Evolutionary conservation across 2,329 filamentous ascomycete genomes (phyloP), one percentile per base, ranked within the genome.

Genomic region (Tolypocladium album): DNA sequence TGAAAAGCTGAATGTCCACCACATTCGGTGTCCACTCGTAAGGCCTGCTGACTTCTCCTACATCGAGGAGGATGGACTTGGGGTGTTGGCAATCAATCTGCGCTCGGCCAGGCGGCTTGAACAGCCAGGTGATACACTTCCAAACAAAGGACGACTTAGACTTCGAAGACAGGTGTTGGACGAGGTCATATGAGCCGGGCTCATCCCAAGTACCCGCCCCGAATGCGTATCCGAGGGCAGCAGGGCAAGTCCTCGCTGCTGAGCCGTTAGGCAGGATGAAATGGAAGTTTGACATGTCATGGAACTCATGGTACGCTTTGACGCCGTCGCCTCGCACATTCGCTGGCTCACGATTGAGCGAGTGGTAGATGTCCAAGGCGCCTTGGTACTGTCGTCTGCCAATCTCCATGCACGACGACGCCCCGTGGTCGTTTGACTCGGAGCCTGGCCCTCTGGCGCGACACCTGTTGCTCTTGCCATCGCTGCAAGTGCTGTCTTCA

Each of bases 21-120:
- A 96, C 89, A 67, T 96, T 96, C 4, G 92, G 89, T 0, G 86
- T 84, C 92, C 92, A 97, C 3, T 83, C 79, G 70, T 97, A 97
- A 0, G 92, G 92, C 22, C 74, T 74, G 24, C 79, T 79, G 56
- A 90, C 83, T 69, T 90, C 86, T 61, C 92, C 92, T 2, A 96
- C 90, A 68, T 97, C 91, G 7, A 97, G 82, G 1, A 97, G 81
- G 59, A 97, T 86, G 0, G 90, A 88, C 71, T 97, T 97, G 1
- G 89, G 88, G 15, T 79, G 76, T 67, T 97, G 92, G 70, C 92
- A 97, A 2, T 77, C 79, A 50, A 80, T 79, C 71, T 97, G 92
- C 58, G 85, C 78, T 7, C 83, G 72, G 2, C 82, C 85, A 0
- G 92, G 92, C 13, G 80, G 78, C 61, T 88, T 86, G 42, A 97